Percentiles rank a stretch among this genome's conserved stretches.
Conservation (phyloP, 257 asterid species). For the Lycium barbarum region DNA sequence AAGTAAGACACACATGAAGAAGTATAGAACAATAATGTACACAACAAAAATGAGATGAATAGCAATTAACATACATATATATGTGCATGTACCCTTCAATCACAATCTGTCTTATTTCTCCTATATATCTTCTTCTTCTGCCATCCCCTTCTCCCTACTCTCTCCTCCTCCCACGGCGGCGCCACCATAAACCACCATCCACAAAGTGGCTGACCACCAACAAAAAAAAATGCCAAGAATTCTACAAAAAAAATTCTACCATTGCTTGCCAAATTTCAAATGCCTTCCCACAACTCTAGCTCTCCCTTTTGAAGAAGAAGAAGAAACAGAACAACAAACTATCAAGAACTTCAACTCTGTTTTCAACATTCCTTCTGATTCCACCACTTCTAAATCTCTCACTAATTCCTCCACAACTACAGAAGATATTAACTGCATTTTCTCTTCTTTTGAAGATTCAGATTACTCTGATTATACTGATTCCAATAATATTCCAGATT, state of each 20-base stretch:
- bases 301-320: constrained; percentile 39
- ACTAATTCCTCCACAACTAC: constrained; percentile 42
- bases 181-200: background rate
- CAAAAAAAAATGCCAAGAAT: constrained; percentile 58
- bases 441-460: constrained; percentile 46
- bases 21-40: too few relatives aligned
- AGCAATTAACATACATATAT: background rate
- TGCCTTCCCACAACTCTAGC: constrained; percentile 62
- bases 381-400: constrained; percentile 54
- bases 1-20: too few relatives aligned
- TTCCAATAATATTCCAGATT: constrained; percentile 52
- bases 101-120: background rate
- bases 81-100: background rate
- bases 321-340: constrained; percentile 29
- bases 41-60: background rate
- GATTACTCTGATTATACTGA: constrained; percentile 22
- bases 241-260: constrained; percentile 58
- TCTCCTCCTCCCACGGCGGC: background rate
- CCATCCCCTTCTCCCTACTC: background rate
- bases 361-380: constrained; percentile 52
- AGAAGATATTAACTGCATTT: constrained; percentile 24
- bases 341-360: constrained; percentile 61
- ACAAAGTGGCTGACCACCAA: background rate
- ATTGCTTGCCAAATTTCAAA: constrained; percentile 72
- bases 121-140: background rate